These are phyloP conservation scores for Penicillium thymicola DNA, from an alignment of 2,329 filamentous ascomycete species.

Conservation along the genomic window DNA sequence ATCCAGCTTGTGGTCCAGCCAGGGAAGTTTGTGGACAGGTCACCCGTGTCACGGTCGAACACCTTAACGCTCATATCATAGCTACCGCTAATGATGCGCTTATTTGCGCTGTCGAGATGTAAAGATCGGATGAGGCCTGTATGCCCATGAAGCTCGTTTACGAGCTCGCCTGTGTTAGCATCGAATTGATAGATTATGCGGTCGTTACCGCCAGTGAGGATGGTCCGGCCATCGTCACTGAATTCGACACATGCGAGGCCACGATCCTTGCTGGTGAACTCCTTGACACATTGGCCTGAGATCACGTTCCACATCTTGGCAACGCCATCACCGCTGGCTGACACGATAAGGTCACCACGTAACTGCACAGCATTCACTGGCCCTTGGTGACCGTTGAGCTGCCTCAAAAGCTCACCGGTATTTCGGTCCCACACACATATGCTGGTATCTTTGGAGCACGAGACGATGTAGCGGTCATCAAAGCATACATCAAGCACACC, in stretches of 20 bases:
- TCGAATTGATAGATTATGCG: constrained; percentile 95
- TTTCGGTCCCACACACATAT: constrained; percentile 93
- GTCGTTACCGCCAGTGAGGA: constrained; percentile 93
- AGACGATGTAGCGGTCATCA: constrained; percentile 87
- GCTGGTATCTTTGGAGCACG: constrained; percentile 91
- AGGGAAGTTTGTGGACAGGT: constrained; percentile 78
- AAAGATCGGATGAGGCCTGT: constrained; percentile 81
- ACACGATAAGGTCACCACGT: constrained; percentile 87
- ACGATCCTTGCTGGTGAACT: constrained; percentile 86
- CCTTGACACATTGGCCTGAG: constrained; percentile 81
- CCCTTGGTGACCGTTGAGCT: constrained; percentile 79
- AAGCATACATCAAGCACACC: constrained; percentile 94
- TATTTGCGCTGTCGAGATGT: constrained; percentile 83
- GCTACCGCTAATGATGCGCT: constrained; percentile 82
- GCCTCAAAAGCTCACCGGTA: constrained; percentile 71
- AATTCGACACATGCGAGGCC: constrained; percentile 96
- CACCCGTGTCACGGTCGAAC: constrained; percentile 79
- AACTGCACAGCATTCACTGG: constrained; percentile 97
- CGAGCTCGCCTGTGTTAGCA: constrained; percentile 79
- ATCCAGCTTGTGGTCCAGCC: constrained; percentile 98
- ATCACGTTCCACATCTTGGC: constrained; percentile 96
- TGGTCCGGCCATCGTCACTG: constrained; percentile 87
- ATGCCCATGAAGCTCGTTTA: constrained; percentile 79
- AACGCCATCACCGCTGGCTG: constrained; percentile 86
- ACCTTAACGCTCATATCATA: constrained; percentile 97